Evolutionary conservation across 176 grass and related monocot species (phyloP).

Genomic region (Oryza rufipogon): DNA sequence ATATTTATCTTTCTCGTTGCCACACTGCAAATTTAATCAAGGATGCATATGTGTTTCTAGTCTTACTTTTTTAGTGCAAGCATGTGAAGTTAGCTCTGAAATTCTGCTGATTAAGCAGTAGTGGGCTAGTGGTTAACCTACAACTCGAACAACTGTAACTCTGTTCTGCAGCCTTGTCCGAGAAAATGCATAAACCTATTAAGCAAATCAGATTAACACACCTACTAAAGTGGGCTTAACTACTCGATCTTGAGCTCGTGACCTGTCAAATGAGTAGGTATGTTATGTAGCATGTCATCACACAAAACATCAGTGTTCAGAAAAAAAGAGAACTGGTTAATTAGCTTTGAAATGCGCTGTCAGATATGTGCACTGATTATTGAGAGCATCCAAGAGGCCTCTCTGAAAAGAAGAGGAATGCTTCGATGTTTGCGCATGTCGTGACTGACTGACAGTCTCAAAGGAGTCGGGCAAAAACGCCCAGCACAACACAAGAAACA

Average conservation of each 20-base stretch:
- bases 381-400: conserved; percentile 4
- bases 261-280: too few relatives aligned
- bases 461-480: neutral
- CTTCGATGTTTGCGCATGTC: neutral
- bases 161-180: neutral
- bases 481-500: neutral
- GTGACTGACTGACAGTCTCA: neutral
- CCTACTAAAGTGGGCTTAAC: neutral
- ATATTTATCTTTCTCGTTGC: too few relatives aligned
- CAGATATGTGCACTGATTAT: neutral
- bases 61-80: neutral
- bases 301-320: neutral
- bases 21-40: neutral
- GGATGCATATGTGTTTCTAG: neutral
- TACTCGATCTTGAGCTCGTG: too few relatives aligned
- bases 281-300: too few relatives aligned
- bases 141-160: neutral
- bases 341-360: neutral
- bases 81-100: neutral
- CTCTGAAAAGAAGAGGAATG: conserved; percentile 37
- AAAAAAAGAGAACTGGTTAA: neutral
- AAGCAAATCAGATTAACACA: neutral
- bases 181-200: neutral
- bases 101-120: neutral
- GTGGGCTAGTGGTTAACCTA: neutral